Evolutionary conservation across 768 basidiomycete genomes (phyloP), one percentile per base, ranked within the genome.

Genomic region (Tephrocybe sp.): DNA sequence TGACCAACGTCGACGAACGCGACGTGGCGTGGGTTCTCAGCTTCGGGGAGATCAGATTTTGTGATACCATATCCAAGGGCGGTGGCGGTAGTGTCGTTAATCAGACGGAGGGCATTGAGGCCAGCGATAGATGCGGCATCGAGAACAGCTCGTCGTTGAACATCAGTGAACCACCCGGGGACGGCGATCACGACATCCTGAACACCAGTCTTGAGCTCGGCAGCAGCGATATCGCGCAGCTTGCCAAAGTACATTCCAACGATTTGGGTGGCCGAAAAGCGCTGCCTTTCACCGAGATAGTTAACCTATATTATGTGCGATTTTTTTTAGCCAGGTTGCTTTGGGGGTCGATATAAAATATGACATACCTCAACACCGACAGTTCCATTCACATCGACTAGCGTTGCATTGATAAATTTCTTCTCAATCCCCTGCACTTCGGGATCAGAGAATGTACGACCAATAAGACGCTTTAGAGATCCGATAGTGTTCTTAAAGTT

Each of bases 61-160:
- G 95, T 99, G 78, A 98, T 98, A 58, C 97, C 97, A 72, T 95
- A 99, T 45, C 91, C 93, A 66, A 99, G 87, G 33, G 97, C 97
- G 49, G 87, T 80, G 45, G 95, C 97, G 54, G 95, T 98, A 49
- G 88, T 86, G 67, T 98, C 97, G 74, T 97, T 97, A 76, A 98
- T 92, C 68, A 99, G 79, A 44, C 95, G 91, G 53, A 98, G 89
- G 55, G 83, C 73, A 69, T 93, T 97, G 53, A 98, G 80, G 50
- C 88, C 86, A 47, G 91, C 92, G 61, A 99, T 91, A 51, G 81
- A 62, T 36, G 93, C 93, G 24, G 97, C 93, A 59, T 94, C 92
- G 49, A 93, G 78, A 54, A 95, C 63, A 0, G 94, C 93, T 27
- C 94, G 82, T 47, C 95, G 82, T 68, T 99, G 97, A 45, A 84